A percentile compares a stretch with the other conserved stretches of the same genome.
phyloP scores from a whole-genome alignment of 1,284 basidiomycete species.

The Sporisorium sorghi region DNA sequence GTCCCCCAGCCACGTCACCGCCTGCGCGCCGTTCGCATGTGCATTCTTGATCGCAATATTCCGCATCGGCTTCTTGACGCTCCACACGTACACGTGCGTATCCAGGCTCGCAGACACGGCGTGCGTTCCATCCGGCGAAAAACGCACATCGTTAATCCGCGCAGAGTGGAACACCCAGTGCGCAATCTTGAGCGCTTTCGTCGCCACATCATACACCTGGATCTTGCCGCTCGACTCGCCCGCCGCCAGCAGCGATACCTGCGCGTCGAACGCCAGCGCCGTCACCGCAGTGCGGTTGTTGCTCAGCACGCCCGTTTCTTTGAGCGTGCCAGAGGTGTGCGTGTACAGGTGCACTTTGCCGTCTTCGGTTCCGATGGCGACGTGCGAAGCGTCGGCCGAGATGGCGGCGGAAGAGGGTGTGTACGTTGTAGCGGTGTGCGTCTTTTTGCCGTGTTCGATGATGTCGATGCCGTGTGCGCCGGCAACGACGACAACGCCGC shows the following conservation, averaged over 20 bases:
- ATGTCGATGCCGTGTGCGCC: slow-evolving; percentile 78
- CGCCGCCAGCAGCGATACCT: slow-evolving; percentile 78
- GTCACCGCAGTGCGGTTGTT: slow-evolving; percentile 74
- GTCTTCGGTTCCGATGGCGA: slow-evolving; percentile 79
- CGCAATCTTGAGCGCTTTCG: slow-evolving; percentile 47
- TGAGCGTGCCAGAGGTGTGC: slow-evolving; percentile 10
- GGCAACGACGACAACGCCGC: slow-evolving; percentile 76
- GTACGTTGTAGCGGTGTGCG: slow-evolving; percentile 39
- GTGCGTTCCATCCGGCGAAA: slow-evolving; percentile 80
- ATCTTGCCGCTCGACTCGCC: slow-evolving; percentile 81
- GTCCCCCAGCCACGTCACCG: slow-evolving; percentile 81
- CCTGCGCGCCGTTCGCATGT: slow-evolving; percentile 72
- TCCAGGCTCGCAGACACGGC: slow-evolving; percentile 76
- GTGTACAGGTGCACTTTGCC: slow-evolving; percentile 60
- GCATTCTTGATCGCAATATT: slow-evolving; percentile 80
- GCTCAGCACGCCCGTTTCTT: slow-evolving; percentile 73
- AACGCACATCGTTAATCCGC: slow-evolving; percentile 82
- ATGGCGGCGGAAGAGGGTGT: slow-evolving; percentile 71
- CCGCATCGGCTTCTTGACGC: slow-evolving; percentile 79
- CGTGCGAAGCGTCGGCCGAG: slow-evolving; percentile 71
- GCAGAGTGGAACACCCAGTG: slow-evolving; percentile 88
- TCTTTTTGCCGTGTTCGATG: slow-evolving; percentile 45
- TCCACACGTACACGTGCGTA: slow-evolving; percentile 91
- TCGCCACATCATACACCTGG: slow-evolving; percentile 78
- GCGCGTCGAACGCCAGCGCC: slow-evolving; percentile 82